Percentiles rank a stretch among this genome's conserved stretches.
phyloP scores from a whole-genome alignment of 352 stramenopile genomes.

The Pythium diclinum region DNA sequence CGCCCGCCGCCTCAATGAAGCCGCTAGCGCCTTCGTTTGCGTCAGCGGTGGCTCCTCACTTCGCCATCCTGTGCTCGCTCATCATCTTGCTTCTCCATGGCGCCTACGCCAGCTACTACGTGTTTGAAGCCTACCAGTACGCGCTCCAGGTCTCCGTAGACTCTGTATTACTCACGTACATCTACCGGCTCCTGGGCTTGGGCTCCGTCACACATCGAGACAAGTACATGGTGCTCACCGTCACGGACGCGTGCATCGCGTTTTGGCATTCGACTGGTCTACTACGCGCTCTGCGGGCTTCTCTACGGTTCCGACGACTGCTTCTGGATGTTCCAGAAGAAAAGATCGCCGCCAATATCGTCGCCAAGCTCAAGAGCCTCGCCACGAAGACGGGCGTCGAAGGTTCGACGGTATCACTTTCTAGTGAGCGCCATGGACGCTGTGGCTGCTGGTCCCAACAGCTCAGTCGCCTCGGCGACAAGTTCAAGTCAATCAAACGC shows the following conservation, averaged over 20 bases:
- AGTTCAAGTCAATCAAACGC: background rate
- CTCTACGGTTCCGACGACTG: conserved; percentile 2
- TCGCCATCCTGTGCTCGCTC: background rate
- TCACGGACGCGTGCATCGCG: conserved; percentile 5
- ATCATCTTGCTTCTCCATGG: conserved; percentile 12
- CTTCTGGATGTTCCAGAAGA: conserved; percentile 13
- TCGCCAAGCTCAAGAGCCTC: conserved; percentile 1
- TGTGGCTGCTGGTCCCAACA: too few relatives aligned
- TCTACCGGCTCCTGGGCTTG: conserved; percentile 14
- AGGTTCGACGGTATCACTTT: too few relatives aligned
- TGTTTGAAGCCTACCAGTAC: conserved; percentile 14
- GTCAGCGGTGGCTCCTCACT: too few relatives aligned
- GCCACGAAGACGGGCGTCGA: too few relatives aligned
- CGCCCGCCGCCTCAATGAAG: too few relatives aligned
- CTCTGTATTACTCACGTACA: background rate
- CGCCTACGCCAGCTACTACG: conserved; percentile 3
- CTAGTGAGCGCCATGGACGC: too few relatives aligned
- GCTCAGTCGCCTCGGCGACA: background rate
- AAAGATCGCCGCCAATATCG: background rate
- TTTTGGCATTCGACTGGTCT: conserved; percentile 8
- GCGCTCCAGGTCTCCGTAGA: background rate
- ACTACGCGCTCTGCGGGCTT: conserved; percentile 3
- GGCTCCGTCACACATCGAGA: background rate
- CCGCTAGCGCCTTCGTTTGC: too few relatives aligned
- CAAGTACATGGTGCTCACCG: background rate